Percentiles rank a stretch among this genome's conserved stretches.
phyloP scores from a whole-genome alignment of 495 filamentous ascomycete genomes.

The Aspergillus homomorphus region DNA sequence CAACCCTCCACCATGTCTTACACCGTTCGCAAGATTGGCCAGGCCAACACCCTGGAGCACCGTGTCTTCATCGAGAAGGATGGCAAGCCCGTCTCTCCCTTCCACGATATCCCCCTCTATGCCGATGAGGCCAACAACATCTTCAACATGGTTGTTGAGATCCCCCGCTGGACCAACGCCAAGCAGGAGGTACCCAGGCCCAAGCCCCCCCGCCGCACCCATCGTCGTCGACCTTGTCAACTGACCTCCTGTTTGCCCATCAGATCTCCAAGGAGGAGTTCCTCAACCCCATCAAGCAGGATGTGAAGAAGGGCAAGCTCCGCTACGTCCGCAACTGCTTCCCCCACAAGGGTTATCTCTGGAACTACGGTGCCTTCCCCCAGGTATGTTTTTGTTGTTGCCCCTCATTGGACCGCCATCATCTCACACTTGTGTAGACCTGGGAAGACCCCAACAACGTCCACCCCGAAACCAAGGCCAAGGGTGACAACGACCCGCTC shows the following conservation, averaged over 20 bases:
- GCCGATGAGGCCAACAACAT: constrained; percentile 91
- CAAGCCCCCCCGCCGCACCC: constrained; percentile 9
- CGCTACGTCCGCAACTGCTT: constrained; percentile 99
- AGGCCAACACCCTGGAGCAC: constrained; percentile 92
- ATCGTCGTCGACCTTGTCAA: constrained; percentile 3
- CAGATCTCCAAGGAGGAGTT: constrained; percentile 94
- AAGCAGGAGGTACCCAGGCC: constrained; percentile 80
- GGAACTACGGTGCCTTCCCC: constrained; percentile 99
- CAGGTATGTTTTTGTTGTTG: constrained; percentile 57
- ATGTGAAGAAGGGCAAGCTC: constrained; percentile 57
- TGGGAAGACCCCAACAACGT: constrained; percentile 97
- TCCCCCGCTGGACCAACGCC: constrained; percentile 98
- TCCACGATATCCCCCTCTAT: constrained; percentile 98
- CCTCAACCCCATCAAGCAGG: constrained; percentile 93
- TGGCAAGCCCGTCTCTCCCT: constrained; percentile 88
- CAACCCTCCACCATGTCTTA: constrained; percentile 47
- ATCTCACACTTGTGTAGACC: constrained; percentile 56
- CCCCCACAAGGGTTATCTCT: constrained; percentile 99
- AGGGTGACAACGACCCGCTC: constrained; percentile 98
- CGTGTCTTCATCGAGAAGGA: constrained; percentile 97
- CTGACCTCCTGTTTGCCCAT: constrained; percentile 11
- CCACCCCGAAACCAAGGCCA: constrained; percentile 99
- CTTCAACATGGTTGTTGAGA: constrained; percentile 99
- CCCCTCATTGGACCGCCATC: neutral
- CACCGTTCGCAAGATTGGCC: constrained; percentile 78